Evolutionary conservation across 768 basidiomycete genomes (phyloP).

Genomic region (Tylopilus plumbeoviolaceoides): DNA sequence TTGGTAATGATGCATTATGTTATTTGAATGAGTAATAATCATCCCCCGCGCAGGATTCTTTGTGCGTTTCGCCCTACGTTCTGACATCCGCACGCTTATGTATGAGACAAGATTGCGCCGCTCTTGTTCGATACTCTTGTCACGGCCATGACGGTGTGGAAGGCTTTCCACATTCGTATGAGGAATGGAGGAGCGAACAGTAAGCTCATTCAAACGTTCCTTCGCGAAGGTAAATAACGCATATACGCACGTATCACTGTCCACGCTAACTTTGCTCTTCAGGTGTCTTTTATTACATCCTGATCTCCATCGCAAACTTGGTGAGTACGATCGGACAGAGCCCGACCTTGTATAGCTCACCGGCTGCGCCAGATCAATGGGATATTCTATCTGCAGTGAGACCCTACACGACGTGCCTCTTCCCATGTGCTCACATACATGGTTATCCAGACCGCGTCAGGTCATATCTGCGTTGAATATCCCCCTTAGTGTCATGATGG

Average conservation of each 20-base stretch:
- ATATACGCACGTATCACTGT: background rate
- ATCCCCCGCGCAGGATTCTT: constrained; percentile 45
- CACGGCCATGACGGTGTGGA: constrained; percentile 76
- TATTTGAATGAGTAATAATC: constrained; percentile 3
- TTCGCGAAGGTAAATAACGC: constrained; percentile 60
- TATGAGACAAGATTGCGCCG: constrained; percentile 61
- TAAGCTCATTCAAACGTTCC: constrained; percentile 77
- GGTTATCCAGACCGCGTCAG: constrained; percentile 59
- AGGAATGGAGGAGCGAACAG: constrained; percentile 74
- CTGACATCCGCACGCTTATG: constrained; percentile 3
- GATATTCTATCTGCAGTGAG: constrained; percentile 82
- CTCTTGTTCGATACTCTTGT: constrained; percentile 78
- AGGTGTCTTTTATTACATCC: constrained; percentile 79
- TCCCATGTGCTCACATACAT: constrained; percentile 9
- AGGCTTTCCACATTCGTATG: constrained; percentile 72
- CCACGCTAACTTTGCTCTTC: background rate
- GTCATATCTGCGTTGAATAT: constrained; percentile 82
- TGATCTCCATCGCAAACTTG: constrained; percentile 85
- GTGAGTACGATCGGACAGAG: constrained; percentile 25
- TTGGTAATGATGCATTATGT: constrained; percentile 44
- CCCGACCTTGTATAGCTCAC: constrained; percentile 3
- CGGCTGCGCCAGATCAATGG: constrained; percentile 55
- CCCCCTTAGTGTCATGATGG: constrained; percentile 80
- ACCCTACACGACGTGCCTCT: background rate
- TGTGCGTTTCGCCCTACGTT: constrained; percentile 35